Evolutionary conservation across 805 yeast species (phyloP).

Genomic region (Candida andamanensis): DNA sequence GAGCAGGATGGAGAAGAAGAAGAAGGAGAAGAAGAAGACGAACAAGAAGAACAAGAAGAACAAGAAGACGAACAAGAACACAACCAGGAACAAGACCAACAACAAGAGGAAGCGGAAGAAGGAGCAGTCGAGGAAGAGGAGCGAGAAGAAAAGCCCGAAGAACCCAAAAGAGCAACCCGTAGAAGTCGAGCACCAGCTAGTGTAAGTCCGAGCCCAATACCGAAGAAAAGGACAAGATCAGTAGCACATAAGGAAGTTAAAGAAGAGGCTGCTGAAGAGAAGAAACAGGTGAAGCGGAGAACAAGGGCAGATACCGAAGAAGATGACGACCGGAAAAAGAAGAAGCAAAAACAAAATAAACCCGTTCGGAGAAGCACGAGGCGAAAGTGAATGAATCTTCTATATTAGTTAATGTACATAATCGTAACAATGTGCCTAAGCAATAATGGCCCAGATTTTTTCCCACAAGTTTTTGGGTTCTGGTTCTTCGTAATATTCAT

Average conservation of each 20-base stretch:
- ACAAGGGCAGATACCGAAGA: constrained; percentile 17
- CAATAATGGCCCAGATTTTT: constrained; percentile 45
- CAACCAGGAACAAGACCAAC: constrained; percentile 10
- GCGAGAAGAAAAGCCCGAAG: constrained; percentile 23
- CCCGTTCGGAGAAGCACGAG: constrained; percentile 1
- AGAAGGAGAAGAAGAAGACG: constrained; percentile 2
- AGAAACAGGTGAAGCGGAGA: constrained; percentile 6
- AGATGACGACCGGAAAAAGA: too few relatives aligned
- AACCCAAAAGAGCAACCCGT: not conserved
- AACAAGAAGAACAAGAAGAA: constrained; percentile 3
- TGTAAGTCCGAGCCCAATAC: too few relatives aligned
- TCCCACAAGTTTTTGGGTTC: constrained; percentile 51
- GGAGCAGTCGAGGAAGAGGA: constrained; percentile 22
- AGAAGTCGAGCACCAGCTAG: not conserved
- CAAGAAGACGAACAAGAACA: constrained; percentile 1
- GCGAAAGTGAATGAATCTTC: not conserved
- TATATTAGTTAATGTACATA: not conserved
- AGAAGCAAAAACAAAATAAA: constrained; percentile 7
- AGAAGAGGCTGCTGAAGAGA: constrained; percentile 7
- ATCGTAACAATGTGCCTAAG: constrained; percentile 7
- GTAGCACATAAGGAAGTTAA: constrained; percentile 19
- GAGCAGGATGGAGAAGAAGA: constrained; percentile 6
- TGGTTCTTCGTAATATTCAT: constrained; percentile 53
- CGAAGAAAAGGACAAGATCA: constrained; percentile 1
- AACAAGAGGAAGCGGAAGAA: constrained; percentile 22